Base-by-base conservation (phyloP, 305 asterid genomes). In the Plantago coronopus region DNA sequence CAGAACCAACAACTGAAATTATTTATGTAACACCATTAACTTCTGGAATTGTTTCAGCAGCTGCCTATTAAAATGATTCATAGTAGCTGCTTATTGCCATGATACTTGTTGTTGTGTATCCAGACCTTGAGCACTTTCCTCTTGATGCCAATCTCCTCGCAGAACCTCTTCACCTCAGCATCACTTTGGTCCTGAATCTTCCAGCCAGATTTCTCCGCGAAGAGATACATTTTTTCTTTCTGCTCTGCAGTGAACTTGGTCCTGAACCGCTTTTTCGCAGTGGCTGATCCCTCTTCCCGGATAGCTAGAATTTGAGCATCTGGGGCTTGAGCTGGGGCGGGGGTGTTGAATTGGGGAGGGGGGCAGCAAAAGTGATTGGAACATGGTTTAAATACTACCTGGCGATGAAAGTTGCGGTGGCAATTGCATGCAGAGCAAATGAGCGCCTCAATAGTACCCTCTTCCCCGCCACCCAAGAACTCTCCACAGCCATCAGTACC, bases 401-500 rank as follows among this genome's bases (percentile, higher is more conserved):
- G 62, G 22, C 68, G n/a, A 40, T 79, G 83, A 66, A 74, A 82
- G 58, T 77, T 82, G 9, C 85, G 77, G 48, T 82, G 88, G 65
- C 88, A 79, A 63, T 68, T 64, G 46, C 88, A 82, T 4, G 83
- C 83, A 2, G 72, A 72, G 58, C 88, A 82, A 1, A 53, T 63
- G 43, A 79, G 70, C 20, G 81, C 78, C 43, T 69, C 81, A 6
- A 67, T 47, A 66, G 69, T 69, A 4, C 83, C 79, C 3, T 73
- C 69, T 7, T 69, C 72, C 13, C 84, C 83, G 1, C 69, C 77
- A 0, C 78, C 64, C 83, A 79, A 62, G 68, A 78, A 81, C 25
- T 81, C 88, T 8, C 88, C 72, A 38, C 88, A 81, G 3, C 84
- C 88, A n/a, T 81, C 83, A 2, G 65, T 68, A 13, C 81, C 79